A percentile compares a stretch with the other conserved stretches of the same genome.
Conservation (phyloP, 1,284 basidiomycete species). For the Naganishia cerealis region DNA sequence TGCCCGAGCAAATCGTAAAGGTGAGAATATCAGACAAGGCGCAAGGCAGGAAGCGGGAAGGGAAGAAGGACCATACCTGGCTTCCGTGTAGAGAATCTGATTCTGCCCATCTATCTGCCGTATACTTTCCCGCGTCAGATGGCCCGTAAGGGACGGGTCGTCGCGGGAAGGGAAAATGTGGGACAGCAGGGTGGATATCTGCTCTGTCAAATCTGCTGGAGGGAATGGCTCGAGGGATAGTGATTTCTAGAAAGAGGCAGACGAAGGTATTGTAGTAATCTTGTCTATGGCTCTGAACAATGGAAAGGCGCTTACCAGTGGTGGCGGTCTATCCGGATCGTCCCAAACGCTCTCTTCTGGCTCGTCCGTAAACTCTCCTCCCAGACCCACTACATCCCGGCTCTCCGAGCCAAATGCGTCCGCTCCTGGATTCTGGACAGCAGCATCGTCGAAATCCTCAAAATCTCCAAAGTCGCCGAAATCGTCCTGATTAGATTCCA, state of each 20-base stretch:
- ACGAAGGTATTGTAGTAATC: no score
- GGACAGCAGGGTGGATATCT: conserved; percentile 66
- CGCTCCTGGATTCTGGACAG: neutral
- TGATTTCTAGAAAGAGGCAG: conserved; percentile 59
- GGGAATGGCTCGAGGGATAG: conserved; percentile 64
- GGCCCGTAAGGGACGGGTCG: conserved; percentile 35
- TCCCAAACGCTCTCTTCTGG: conserved; percentile 27
- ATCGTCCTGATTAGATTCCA: conserved; percentile 44
- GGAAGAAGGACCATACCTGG: conserved; percentile 60
- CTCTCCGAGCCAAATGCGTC: neutral
- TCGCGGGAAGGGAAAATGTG: conserved; percentile 63
- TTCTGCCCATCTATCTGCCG: conserved; percentile 74
- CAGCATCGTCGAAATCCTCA: conserved; percentile 66
- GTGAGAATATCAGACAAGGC: conserved; percentile 29
- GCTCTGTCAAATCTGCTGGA: conserved; percentile 61
- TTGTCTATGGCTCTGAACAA: neutral
- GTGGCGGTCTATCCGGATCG: conserved; percentile 24
- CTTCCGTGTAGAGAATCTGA: conserved; percentile 68
- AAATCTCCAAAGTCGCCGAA: conserved; percentile 57
- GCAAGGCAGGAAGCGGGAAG: conserved; percentile 25
- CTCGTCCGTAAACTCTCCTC: conserved; percentile 40
- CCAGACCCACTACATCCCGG: neutral
- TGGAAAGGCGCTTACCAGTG: conserved; percentile 19
- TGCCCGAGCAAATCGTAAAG: conserved; percentile 1
- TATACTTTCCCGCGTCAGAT: conserved; percentile 67